Conservation (phyloP, 495 filamentous ascomycete genomes). For the Neurospora africana region DNA sequence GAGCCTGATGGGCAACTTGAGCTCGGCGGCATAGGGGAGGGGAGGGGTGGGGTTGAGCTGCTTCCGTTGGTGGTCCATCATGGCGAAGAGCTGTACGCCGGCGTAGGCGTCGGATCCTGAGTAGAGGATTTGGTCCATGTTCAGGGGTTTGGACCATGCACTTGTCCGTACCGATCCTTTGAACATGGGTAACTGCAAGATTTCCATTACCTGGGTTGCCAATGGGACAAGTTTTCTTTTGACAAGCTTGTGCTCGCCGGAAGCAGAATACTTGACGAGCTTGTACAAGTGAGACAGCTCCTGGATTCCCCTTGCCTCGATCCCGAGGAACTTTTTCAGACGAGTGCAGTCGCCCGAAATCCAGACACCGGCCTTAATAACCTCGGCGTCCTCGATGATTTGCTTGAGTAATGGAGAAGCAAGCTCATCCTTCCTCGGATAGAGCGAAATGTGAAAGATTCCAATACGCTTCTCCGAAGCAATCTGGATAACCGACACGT, state of each 20-base stretch:
- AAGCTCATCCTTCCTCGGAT: conserved; percentile 44
- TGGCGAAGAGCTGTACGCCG: conserved; percentile 58
- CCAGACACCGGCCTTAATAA: conserved; percentile 70
- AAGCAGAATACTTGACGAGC: conserved; percentile 51
- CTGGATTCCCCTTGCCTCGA: conserved; percentile 55
- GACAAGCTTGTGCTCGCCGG: conserved; percentile 39
- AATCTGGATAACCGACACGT: conserved; percentile 70
- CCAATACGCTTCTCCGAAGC: conserved; percentile 70
- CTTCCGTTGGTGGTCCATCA: conserved; percentile 55
- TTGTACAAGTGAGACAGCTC: conserved; percentile 76
- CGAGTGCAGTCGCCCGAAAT: conserved; percentile 66
- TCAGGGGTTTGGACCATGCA: conserved; percentile 57
- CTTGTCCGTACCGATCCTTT: conserved; percentile 64
- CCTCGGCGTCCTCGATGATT: conserved; percentile 57
- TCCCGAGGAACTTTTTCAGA: conserved; percentile 50
- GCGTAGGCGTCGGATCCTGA: conserved; percentile 80
- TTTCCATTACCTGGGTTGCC: conserved; percentile 55
- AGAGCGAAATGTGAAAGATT: conserved; percentile 68
- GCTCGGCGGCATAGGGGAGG: conserved; percentile 54
- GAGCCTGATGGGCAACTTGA: conserved; percentile 48
- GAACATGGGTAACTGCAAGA: conserved; percentile 63
- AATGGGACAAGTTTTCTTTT: conserved; percentile 59
- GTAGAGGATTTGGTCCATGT: conserved; percentile 62
- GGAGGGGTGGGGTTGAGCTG: conserved; percentile 59
- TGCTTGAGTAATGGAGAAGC: conserved; percentile 56